Evolutionary conservation across 2,329 filamentous ascomycete genomes (phyloP), one percentile per base, ranked within the genome.

Genomic region (Aspergillus awamori): DNA sequence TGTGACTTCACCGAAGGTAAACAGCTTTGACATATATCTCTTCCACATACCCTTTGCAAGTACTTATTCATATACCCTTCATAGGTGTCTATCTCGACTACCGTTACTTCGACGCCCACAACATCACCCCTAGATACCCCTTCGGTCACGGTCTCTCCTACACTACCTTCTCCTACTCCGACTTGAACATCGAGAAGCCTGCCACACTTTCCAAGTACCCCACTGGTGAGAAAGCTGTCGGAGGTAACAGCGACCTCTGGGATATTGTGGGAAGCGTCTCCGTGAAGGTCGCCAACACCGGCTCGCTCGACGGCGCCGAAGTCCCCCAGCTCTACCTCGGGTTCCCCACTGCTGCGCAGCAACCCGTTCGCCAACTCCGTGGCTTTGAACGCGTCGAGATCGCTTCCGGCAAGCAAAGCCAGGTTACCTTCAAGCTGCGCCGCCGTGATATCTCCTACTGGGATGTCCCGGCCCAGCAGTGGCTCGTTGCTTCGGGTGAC

Each of bases 171-270:
- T 54, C 55, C 11, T 64, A 69, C 39, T 51, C 61, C 17, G 57
- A 55, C 30, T 57, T 68, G n/a, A 56, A 52, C 22, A 41, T 62
- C 4, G 45, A 61, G 15, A 39, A 57, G 6, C 28, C 30, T 10
- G 49, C 49, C 20, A 47, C 48, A 2, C 22, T 56, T 22, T 53
- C 51, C 36, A 53, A 57, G 24, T 56, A 61, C 4, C 58, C 63
- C 5, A 20, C 17, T 3, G 60, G 60, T 1, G 38, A 63, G 2
- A 39, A 17, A 2, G 28, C 53, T 11, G 51, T 61, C 38, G 86
- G 86, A n/a, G 86, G 86, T 1, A 82, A 85, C 67, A 72, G 80
- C 1, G 82, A 82, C 20, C 80, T 88, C 24, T 87, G 82, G 79
- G 78, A 82, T 7, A 75, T 74, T 7, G 66, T 87, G n/a, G 80